phyloP scores from a whole-genome alignment of 2,329 filamentous ascomycete genomes.

The Cladosporium sp. region DNA sequence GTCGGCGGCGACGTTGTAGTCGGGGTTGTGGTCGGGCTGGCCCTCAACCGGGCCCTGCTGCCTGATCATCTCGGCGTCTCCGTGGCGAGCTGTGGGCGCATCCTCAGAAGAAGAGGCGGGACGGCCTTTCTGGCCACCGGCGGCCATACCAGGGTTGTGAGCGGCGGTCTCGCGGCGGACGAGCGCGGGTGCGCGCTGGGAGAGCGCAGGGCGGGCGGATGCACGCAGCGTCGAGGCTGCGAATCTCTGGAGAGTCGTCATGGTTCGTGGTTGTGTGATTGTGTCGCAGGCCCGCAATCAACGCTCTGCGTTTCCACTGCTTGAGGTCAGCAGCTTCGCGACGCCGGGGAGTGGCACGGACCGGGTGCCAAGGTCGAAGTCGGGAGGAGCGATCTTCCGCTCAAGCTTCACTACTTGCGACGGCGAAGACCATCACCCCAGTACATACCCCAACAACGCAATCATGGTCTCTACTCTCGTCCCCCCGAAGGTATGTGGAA shows the following conservation, averaged over 20 bases:
- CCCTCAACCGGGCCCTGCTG: slow-evolving; percentile 46
- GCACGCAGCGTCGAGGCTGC: slow-evolving; percentile 37
- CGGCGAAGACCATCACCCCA: slow-evolving; percentile 3
- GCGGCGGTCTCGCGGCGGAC: slow-evolving; percentile 9
- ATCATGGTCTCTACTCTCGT: slow-evolving; percentile 76
- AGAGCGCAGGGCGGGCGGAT: slow-evolving; percentile 24
- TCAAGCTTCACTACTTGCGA: slow-evolving; percentile 10
- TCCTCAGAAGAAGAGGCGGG: slow-evolving; percentile 12
- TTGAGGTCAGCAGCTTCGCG: slow-evolving; percentile 11
- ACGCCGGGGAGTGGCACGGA: not conserved
- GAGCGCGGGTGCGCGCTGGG: slow-evolving; percentile 17
- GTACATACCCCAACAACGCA: slow-evolving; percentile 16
- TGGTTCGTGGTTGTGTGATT: slow-evolving; percentile 19
- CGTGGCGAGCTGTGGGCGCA: slow-evolving; percentile 10
- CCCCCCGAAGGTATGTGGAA: slow-evolving; percentile 78
- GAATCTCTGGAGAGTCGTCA: slow-evolving; percentile 36
- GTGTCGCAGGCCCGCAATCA: not conserved
- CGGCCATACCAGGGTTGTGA: slow-evolving; percentile 10
- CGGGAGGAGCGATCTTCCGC: not conserved
- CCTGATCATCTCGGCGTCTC: slow-evolving; percentile 40
- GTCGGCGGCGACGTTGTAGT: slow-evolving; percentile 75
- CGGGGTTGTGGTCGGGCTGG: slow-evolving; percentile 62
- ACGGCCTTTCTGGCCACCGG: slow-evolving; percentile 12
- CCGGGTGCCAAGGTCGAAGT: not conserved
- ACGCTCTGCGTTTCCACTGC: slow-evolving; percentile 7